phyloP scores from a whole-genome alignment of 495 filamentous ascomycete species.

The Rhypophila decipiens region DNA sequence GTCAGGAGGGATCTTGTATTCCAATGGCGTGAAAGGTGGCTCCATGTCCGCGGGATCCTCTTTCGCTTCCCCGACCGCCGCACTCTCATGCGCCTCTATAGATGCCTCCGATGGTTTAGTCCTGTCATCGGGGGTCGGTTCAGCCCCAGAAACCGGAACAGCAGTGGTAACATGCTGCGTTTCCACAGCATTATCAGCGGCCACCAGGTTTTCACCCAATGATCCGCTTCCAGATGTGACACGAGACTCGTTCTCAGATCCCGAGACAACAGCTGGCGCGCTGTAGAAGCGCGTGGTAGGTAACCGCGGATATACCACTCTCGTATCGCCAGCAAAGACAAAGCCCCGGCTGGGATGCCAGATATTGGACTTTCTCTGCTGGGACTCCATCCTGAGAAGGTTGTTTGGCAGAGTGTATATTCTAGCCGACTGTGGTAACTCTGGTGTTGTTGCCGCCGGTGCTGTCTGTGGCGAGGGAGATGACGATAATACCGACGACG shows the following conservation, averaged over 20 bases:
- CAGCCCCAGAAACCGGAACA: background rate
- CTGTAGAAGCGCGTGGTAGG: conserved; percentile 5
- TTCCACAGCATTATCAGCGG: background rate
- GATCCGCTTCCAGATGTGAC: background rate
- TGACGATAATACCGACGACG: background rate
- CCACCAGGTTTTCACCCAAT: too few species aligned
- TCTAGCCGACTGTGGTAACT: too few species aligned
- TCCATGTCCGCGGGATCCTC: conserved; percentile 1
- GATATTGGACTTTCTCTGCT: conserved; percentile 18
- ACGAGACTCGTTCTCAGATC: background rate
- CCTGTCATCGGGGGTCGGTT: background rate
- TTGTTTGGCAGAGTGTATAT: too few species aligned
- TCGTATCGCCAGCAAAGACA: conserved; percentile 23
- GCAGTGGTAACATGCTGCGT: background rate
- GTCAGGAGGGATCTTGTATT: conserved; percentile 40
- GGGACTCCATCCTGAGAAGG: conserved; percentile 17
- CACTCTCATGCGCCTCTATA: too few species aligned
- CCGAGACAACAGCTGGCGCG: conserved; percentile 1
- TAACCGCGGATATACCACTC: conserved; percentile 15
- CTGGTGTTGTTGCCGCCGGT: too few species aligned
- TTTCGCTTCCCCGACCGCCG: too few species aligned
- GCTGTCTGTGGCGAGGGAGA: too few species aligned
- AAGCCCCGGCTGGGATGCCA: conserved; percentile 38
- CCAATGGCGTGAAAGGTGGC: conserved; percentile 29
- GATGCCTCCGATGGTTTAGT: background rate